phyloP scores from a whole-genome alignment of 2,329 filamentous ascomycete species.

The Ceratocystis alfenasii region DNA sequence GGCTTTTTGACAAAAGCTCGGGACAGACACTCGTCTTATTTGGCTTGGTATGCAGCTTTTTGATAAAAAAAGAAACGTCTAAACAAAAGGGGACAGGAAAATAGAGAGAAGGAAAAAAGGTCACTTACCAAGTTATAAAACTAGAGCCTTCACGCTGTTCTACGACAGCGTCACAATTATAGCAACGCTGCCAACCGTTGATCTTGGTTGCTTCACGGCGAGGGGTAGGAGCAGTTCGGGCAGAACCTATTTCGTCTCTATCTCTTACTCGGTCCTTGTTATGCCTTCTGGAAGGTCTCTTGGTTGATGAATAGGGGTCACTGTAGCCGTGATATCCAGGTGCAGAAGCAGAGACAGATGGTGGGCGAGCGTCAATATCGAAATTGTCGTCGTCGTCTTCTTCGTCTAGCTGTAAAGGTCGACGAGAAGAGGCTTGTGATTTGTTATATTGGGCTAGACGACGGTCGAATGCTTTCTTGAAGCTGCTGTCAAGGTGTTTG shows the following conservation, averaged over 20 bases:
- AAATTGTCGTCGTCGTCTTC: slow-evolving; percentile 14
- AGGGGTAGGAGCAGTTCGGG: slow-evolving; percentile 19
- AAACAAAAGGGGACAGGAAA: not conserved
- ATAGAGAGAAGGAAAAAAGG: slow-evolving; percentile 10
- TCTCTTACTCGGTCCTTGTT: slow-evolving; percentile 15
- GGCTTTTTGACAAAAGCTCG: not conserved
- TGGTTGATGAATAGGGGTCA: slow-evolving; percentile 4
- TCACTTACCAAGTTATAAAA: slow-evolving; percentile 69
- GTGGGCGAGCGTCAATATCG: not conserved
- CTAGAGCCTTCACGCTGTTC: slow-evolving; percentile 75
- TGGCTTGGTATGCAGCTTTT: not conserved
- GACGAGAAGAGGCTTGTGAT: slow-evolving; percentile 5
- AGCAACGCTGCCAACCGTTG: slow-evolving; percentile 64
- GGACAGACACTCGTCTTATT: not conserved
- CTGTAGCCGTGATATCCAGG: slow-evolving; percentile 14
- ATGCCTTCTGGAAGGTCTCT: not conserved
- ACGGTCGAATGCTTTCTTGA: slow-evolving; percentile 69
- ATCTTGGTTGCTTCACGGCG: slow-evolving; percentile 42
- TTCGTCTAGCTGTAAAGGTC: slow-evolving; percentile 11
- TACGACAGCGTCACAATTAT: slow-evolving; percentile 60
- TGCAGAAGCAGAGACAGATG: not conserved
- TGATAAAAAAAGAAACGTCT: not conserved
- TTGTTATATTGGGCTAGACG: slow-evolving; percentile 62
- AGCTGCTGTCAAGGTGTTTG: slow-evolving; percentile 56
- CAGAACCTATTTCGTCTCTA: slow-evolving; percentile 20